Conservation (phyloP, 306 rosid genomes). For the Pyrus pyrifolia region DNA sequence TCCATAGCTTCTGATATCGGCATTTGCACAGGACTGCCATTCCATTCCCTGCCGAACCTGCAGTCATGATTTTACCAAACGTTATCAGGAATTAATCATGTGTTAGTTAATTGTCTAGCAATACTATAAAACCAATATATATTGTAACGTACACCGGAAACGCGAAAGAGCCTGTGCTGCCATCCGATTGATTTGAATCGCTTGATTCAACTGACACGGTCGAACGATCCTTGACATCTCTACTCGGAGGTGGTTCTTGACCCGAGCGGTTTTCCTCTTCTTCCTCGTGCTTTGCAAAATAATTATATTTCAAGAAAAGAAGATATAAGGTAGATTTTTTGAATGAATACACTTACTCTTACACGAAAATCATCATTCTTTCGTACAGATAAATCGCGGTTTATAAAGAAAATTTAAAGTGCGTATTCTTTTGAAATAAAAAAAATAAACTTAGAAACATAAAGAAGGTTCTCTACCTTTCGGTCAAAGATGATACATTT, state of each 20-base stretch:
- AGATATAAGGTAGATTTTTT: not conserved
- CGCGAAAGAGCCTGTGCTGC: constrained; percentile 57
- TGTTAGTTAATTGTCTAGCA: not conserved
- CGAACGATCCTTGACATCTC: constrained; percentile 13
- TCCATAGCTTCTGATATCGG: constrained; percentile 51
- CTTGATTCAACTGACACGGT: constrained; percentile 30
- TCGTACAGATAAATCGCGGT: not conserved
- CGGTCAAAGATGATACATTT: constrained; percentile 11
- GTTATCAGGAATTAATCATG: not conserved
- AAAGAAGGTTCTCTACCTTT: constrained; percentile 19
- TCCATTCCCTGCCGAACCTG: constrained; percentile 70
- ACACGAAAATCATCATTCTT: not conserved
- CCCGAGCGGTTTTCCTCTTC: constrained; percentile 14
- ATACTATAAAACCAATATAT: not conserved
- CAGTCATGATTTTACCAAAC: not conserved
- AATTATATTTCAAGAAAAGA: not conserved
- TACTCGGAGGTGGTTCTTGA: constrained; percentile 9
- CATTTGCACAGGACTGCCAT: constrained; percentile 65
- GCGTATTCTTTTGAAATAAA: not conserved
- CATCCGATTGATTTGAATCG: constrained; percentile 43
- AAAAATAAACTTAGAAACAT: not conserved
- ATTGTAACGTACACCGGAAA: constrained; percentile 62
- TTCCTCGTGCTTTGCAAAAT: constrained; percentile 20
- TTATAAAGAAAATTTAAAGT: not conserved
- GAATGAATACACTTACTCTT: not conserved